Conservation (phyloP, 2,329 filamentous ascomycete genomes). For the Lecanicillium sp. region DNA sequence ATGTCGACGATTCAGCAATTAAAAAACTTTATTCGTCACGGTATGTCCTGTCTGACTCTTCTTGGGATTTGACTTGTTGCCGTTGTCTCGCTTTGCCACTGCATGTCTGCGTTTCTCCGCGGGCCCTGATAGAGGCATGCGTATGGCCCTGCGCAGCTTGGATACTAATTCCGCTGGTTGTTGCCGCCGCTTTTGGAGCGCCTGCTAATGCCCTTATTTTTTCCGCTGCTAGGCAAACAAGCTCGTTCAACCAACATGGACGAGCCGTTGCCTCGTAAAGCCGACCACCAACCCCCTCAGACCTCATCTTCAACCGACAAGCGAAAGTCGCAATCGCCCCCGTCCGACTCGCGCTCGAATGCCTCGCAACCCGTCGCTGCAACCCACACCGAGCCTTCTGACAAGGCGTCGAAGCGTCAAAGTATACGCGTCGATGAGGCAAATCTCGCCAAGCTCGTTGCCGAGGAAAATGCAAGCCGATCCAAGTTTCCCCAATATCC, state of each 20-base stretch:
- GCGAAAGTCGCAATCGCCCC: constrained; percentile 35
- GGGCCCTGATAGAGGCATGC: too few species aligned
- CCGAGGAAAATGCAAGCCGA: constrained; percentile 81
- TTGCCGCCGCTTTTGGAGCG: background rate
- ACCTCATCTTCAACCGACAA: constrained; percentile 46
- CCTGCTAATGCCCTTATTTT: constrained; percentile 3
- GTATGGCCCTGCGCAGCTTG: too few species aligned
- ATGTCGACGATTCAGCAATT: constrained; percentile 84
- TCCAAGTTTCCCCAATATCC: constrained; percentile 66
- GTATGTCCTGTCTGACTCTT: constrained; percentile 35
- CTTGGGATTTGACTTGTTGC: too few species aligned
- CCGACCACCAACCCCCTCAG: constrained; percentile 39
- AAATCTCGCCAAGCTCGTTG: constrained; percentile 77
- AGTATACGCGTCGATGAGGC: constrained; percentile 44
- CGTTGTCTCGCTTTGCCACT: too few species aligned
- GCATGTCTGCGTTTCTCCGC: too few species aligned
- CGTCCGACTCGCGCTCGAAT: constrained; percentile 58
- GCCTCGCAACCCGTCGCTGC: constrained; percentile 50
- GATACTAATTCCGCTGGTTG: too few species aligned
- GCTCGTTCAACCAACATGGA: constrained; percentile 60
- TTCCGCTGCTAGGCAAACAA: constrained; percentile 61
- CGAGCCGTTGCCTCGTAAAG: constrained; percentile 43
- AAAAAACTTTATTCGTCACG: constrained; percentile 97
- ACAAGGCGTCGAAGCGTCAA: constrained; percentile 32
- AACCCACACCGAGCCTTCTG: constrained; percentile 52